These are phyloP conservation scores for Solanum tarijense DNA, from an alignment of 257 asterid genomes.

Conservation along the genomic window DNA sequence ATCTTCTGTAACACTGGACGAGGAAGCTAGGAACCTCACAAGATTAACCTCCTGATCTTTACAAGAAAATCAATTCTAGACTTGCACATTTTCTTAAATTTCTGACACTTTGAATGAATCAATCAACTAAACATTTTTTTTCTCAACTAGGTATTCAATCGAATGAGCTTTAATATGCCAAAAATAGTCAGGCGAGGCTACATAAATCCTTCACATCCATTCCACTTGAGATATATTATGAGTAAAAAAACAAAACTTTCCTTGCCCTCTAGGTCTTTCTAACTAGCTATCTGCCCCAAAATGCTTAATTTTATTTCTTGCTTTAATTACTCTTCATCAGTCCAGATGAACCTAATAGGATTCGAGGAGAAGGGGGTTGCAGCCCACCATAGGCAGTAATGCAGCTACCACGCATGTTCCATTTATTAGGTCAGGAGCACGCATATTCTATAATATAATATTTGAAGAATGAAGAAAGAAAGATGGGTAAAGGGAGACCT, in stretches of 20 bases:
- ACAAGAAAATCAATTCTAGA: background rate
- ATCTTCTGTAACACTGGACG: slow-evolving; percentile 24
- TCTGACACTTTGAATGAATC: background rate
- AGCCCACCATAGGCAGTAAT: background rate
- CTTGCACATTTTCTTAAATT: background rate
- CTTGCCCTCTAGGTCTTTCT: background rate
- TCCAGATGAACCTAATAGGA: background rate
- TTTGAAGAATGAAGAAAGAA: background rate
- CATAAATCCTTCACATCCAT: background rate
- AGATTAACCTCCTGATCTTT: slow-evolving; percentile 35
- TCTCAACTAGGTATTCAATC: background rate
- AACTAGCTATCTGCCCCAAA: background rate
- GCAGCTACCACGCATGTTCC: background rate
- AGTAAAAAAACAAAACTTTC: background rate
- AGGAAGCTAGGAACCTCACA: slow-evolving; percentile 32
- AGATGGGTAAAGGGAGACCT: slow-evolving; percentile 26
- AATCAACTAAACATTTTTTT: background rate
- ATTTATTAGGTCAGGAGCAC: background rate
- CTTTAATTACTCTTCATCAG: background rate
- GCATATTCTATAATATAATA: background rate
- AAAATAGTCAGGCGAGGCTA: background rate
- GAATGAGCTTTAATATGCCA: background rate
- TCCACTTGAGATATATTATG: background rate
- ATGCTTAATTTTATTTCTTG: background rate
- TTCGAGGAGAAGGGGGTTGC: background rate